Base-by-base conservation (phyloP, 306 rosid species). In the Glycine tomentella region DNA sequence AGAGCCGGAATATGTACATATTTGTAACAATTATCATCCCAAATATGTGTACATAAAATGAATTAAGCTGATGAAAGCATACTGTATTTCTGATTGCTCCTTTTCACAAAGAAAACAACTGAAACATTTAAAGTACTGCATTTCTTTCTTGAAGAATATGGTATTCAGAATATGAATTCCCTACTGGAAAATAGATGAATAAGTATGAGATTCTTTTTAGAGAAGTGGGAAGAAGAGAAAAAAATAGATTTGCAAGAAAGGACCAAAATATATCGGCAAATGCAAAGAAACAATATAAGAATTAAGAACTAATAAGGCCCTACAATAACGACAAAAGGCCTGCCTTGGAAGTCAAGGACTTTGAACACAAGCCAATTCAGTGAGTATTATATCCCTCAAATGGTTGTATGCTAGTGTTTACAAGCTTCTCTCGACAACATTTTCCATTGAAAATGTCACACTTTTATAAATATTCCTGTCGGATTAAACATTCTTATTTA, bases 271-370 rank as follows among this genome's bases (percentile, higher is more conserved):
- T 63, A 56, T 74, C 86, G 87, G 84, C 81, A 80, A 88, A 50
- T 78, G 83, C 88, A 67, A 90, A 55, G 91, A 83, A 87, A 79
- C 62, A 83, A 74, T 77, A 58, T 16, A 17, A 57, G 34, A 57
- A 57, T 57, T 16, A 69, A 74, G 40, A 76, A 77, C 33, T 40
- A 71, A 79, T 83, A 82, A 72, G 72, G 81, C 77, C 85, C 34
- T 83, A 73, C 81, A 86, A 74, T 84, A 84, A 88, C 66, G 95
- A 90, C 94, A 89, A 90, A 72, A 61, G 78, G 86, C 40, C 40
- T 85, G 82, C 89, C 88, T 92, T 69, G 89, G 91, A 86, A 91
- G 95, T 89, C 87, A 87, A 88, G 89, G 85, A 85, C 72, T 86
- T 75, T 36, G 50, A 65, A 81, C 51, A 33, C 33, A 68, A 52